phyloP scores from a whole-genome alignment of 768 basidiomycete genomes.

The Boletus sp. region DNA sequence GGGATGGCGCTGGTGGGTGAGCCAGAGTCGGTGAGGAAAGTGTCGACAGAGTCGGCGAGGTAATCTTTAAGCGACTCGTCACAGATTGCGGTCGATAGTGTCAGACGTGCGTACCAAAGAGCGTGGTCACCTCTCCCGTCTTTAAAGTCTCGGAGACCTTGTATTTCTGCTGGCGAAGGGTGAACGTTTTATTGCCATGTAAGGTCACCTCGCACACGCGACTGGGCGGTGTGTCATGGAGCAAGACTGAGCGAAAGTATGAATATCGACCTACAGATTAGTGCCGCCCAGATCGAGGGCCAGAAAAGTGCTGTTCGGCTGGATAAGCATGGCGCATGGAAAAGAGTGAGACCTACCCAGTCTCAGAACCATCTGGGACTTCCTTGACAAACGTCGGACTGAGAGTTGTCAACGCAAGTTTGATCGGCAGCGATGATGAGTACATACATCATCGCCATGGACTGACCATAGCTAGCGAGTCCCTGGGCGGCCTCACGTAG shows the following conservation, averaged over 20 bases:
- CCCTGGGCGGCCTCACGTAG: conserved; percentile 78
- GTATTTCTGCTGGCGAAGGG: conserved; percentile 92
- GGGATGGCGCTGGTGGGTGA: conserved; percentile 27
- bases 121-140: conserved; percentile 80
- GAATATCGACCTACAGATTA: conserved; percentile 70
- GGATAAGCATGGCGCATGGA: conserved; percentile 6
- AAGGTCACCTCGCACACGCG: conserved; percentile 94
- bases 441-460: conserved; percentile 90
- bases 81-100: conserved; percentile 3
- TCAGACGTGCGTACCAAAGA: conserved; percentile 66
- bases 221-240: conserved; percentile 39
- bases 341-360: conserved; percentile 57
- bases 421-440: background rate
- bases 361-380: conserved; percentile 92
- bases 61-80: conserved; percentile 62
- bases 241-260: background rate
- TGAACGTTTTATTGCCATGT: conserved; percentile 87
- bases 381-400: conserved; percentile 96
- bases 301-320: conserved; percentile 74
- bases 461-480: conserved; percentile 65
- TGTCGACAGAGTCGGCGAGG: conserved; percentile 94
- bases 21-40: conserved; percentile 71
- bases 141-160: conserved; percentile 93
- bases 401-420: background rate
- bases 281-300: conserved; percentile 97